Evolutionary conservation across 2,329 filamentous ascomycete species (phyloP).

Genomic region (Stylonectria norvegica): DNA sequence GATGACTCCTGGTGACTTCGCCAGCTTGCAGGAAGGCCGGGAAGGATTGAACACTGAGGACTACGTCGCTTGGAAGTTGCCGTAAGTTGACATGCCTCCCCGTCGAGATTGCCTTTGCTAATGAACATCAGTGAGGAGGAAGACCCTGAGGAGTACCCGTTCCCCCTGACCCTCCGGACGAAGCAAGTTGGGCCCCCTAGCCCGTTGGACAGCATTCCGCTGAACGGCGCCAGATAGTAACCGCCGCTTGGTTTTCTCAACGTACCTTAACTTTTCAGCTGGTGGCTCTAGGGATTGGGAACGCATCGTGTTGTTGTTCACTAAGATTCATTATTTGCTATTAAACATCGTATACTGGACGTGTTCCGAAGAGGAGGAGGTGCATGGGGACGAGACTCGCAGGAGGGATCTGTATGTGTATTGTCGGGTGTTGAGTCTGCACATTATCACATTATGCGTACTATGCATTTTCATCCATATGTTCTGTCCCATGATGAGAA

Average conservation of each 20-base stretch:
- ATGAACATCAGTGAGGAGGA: conserved; percentile 71
- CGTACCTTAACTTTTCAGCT: too few species aligned
- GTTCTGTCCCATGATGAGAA: too few species aligned
- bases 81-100: conserved; percentile 61
- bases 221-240: conserved; percentile 24
- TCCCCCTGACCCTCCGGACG: conserved; percentile 55
- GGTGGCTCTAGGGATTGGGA: too few species aligned
- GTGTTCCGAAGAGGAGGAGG: not conserved
- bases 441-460: not conserved
- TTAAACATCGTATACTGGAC: not conserved
- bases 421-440: not conserved
- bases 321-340: not conserved
- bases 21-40: conserved; percentile 87
- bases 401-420: not conserved
- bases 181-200: conserved; percentile 38
- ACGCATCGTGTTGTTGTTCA: too few species aligned
- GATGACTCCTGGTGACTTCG: conserved; percentile 99
- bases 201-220: conserved; percentile 22
- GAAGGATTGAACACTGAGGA: conserved; percentile 95
- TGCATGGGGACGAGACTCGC: not conserved
- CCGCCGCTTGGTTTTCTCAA: too few species aligned
- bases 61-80: conserved; percentile 96
- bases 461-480: too few species aligned
- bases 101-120: conserved; percentile 13
- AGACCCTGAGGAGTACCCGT: conserved; percentile 71